A percentile compares a stretch with the other conserved stretches of the same genome.
These are phyloP conservation scores for Phytophthora cryptogea DNA, from an alignment of 352 stramenopile species.

Conservation along the genomic window DNA sequence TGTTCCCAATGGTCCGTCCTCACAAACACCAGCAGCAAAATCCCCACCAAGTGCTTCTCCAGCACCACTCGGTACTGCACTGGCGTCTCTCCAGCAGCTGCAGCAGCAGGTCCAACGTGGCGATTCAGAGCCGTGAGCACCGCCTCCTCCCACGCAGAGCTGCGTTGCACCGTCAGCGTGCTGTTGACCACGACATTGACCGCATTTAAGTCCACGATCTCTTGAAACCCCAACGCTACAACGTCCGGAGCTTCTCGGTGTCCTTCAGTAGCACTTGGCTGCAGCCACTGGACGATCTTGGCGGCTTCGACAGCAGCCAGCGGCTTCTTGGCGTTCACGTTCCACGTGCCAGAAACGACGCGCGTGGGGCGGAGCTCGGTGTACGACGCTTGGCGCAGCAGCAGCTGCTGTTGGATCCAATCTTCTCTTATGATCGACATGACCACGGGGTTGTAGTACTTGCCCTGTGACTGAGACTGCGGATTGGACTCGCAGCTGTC, in stretches of 20 bases:
- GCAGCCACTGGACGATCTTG: slow-evolving; percentile 76
- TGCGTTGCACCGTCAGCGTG: slow-evolving; percentile 90
- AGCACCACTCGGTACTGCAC: slow-evolving; percentile 76
- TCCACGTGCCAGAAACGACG: slow-evolving; percentile 95
- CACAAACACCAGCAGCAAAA: slow-evolving; percentile 97
- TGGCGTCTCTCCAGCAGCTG: slow-evolving; percentile 8
- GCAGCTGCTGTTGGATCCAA: slow-evolving; percentile 86
- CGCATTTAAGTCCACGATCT: slow-evolving; percentile 99
- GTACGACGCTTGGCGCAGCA: slow-evolving; percentile 62
- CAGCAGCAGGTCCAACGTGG: slow-evolving; percentile 34
- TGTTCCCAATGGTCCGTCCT: slow-evolving; percentile 66
- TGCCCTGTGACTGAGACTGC: slow-evolving; percentile 34
- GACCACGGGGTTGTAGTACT: slow-evolving; percentile 84
- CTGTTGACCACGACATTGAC: slow-evolving; percentile 99
- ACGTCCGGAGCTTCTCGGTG: slow-evolving; percentile 50
- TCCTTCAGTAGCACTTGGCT: slow-evolving; percentile 25
- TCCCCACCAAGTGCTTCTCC: slow-evolving; percentile 96
- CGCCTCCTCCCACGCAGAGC: slow-evolving; percentile 89
- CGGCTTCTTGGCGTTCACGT: slow-evolving; percentile 99
- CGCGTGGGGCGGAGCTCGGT: slow-evolving; percentile 63
- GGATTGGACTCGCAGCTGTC: slow-evolving; percentile 15
- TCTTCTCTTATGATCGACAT: slow-evolving; percentile 88
- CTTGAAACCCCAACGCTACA: slow-evolving; percentile 92
- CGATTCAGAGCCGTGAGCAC: slow-evolving; percentile 92
- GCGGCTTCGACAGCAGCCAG: slow-evolving; percentile 54